Base-by-base conservation (phyloP, 2,329 filamentous ascomycete genomes). In the Plectosphaerella plurivora region DNA sequence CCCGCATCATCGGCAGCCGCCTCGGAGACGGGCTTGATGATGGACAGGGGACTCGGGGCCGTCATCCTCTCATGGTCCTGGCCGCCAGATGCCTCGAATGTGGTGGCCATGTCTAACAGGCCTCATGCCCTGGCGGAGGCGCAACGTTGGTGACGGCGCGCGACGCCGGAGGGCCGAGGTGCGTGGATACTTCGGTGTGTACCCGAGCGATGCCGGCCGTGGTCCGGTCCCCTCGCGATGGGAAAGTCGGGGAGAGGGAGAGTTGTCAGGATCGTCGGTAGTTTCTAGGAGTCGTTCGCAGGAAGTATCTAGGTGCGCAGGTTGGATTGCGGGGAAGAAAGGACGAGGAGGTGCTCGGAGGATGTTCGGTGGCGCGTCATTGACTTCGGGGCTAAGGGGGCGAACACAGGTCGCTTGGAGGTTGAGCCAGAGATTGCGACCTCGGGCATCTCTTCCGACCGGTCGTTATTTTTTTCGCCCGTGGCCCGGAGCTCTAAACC, bases 21-120 rank as follows among this genome's bases (percentile, higher is more conserved):
- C 12, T 56, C 45, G 45, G 63, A 59, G 47, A 60, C 54, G 52
- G 67, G 61, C 45, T 61, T 60, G 42, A 65, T 57, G 56, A 68
- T 61, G 22, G 60, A 59, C 33, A 62, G 61, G 20, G 65, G 61
- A 55, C 68, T 63, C 47, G 59, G 59, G 36, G 61, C 58, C 25
- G 59, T 58, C 54, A 65, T 55, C 59, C 61, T 59, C 47, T 65
- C 63, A 57, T 66, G 58, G 52, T 62, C 60, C 41, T 66, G 63
- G 44, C 58, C 54, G 39, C 36, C 39, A 45, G 54, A 44, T 37
- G 52, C 50, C 44, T 51, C 45, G 44, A 52, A 42, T 24, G 49
- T 51, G 15, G 54, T 39, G 47, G 47, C 56, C 54, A 57, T 56
- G 39, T 52, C 51, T 47, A 52, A 36, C 49, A 54, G 45, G 24